Evolutionary conservation across 2,329 filamentous ascomycete species (phyloP).

Genomic region (Aureobasidium mangrovei): DNA sequence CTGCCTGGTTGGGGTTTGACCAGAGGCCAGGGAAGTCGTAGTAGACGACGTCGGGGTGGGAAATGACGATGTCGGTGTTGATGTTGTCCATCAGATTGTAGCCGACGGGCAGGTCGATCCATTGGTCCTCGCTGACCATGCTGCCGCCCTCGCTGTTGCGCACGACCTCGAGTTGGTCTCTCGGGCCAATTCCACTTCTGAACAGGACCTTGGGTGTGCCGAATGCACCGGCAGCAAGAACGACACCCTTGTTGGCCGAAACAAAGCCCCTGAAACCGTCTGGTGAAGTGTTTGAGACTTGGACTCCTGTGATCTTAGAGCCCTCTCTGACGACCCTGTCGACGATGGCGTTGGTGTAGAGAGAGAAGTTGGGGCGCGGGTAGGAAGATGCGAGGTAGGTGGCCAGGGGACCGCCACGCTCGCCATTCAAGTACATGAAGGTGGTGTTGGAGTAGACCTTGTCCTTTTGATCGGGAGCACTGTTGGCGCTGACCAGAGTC

Average conservation of each 20-base stretch:
- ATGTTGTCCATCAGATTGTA: constrained; percentile 14
- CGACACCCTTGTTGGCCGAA: constrained; percentile 4
- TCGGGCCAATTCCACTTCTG: constrained; percentile 11
- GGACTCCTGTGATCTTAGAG: constrained; percentile 36
- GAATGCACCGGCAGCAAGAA: constrained; percentile 12
- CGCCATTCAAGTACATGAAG: constrained; percentile 42
- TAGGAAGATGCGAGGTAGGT: constrained; percentile 44
- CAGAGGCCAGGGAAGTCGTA: constrained; percentile 11
- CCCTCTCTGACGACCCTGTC: constrained; percentile 35
- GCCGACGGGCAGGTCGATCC: constrained; percentile 12
- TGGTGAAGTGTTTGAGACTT: background rate
- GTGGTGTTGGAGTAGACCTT: constrained; percentile 42
- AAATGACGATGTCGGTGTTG: constrained; percentile 15
- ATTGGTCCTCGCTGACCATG: constrained; percentile 13
- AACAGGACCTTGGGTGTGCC: constrained; percentile 11
- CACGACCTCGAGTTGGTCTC: constrained; percentile 8
- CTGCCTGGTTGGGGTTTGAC: constrained; percentile 3
- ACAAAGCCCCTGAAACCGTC: constrained; percentile 7
- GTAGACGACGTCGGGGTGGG: constrained; percentile 10
- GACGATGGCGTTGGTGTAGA: constrained; percentile 38
- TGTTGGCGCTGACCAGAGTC: constrained; percentile 40
- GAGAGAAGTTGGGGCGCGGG: constrained; percentile 34
- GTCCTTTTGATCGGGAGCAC: constrained; percentile 37
- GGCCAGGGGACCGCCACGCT: constrained; percentile 41
- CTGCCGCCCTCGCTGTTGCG: constrained; percentile 3